Conservation (phyloP, 208 protist genomes). For the Leishmania amazonensis region DNA sequence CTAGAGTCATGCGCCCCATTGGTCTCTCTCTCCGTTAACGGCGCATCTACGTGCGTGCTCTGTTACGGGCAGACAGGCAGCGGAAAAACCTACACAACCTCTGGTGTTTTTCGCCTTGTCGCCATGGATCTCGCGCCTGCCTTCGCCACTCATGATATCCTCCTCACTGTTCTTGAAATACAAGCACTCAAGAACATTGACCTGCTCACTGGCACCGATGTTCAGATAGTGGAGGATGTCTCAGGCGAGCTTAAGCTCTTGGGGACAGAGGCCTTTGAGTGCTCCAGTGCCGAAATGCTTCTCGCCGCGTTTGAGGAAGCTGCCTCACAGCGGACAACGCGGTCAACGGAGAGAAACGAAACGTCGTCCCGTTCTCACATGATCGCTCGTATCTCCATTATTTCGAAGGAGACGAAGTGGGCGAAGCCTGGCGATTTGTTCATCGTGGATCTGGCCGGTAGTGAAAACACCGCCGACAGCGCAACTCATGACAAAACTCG, state of each 20-base stretch:
- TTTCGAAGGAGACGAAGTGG: slow-evolving; percentile 82
- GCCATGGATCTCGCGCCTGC: slow-evolving; percentile 56
- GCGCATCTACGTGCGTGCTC: slow-evolving; percentile 83
- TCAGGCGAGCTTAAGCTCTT: slow-evolving; percentile 78
- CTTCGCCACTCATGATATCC: slow-evolving; percentile 72
- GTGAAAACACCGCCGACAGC: slow-evolving; percentile 90
- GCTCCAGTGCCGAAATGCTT: slow-evolving; percentile 75
- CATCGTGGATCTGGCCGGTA: slow-evolving; percentile 89
- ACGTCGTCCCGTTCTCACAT: slow-evolving; percentile 88
- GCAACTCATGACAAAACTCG: slow-evolving; percentile 86
- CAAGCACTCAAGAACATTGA: slow-evolving; percentile 77
- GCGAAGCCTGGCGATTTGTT: slow-evolving; percentile 85
- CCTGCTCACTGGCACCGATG: slow-evolving; percentile 75
- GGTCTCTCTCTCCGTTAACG: slow-evolving; percentile 76
- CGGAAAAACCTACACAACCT: slow-evolving; percentile 91
- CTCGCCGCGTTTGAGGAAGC: slow-evolving; percentile 83
- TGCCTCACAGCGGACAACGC: slow-evolving; percentile 73
- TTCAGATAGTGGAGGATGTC: slow-evolving; percentile 86
- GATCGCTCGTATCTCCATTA: slow-evolving; percentile 81
- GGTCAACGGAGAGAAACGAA: slow-evolving; percentile 81
- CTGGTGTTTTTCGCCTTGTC: slow-evolving; percentile 74
- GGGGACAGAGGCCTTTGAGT: slow-evolving; percentile 80
- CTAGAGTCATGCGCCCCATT: slow-evolving; percentile 80
- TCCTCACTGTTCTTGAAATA: slow-evolving; percentile 85
- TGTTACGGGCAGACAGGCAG: slow-evolving; percentile 94